Conservation (phyloP, 768 basidiomycete species). For the Termitomyces sp. region DNA sequence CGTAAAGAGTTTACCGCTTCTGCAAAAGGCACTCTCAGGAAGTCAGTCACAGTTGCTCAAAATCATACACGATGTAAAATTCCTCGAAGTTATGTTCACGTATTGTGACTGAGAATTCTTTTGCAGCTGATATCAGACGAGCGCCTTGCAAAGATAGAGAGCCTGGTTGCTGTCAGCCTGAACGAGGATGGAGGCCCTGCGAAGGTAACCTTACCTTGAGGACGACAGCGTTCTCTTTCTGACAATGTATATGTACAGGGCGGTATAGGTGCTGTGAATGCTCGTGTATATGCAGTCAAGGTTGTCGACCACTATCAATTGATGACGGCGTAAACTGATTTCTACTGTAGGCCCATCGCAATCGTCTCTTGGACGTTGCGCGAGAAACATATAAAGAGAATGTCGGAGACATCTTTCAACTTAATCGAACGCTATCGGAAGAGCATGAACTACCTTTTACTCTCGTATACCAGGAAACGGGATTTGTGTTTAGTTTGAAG, state of each 20-base stretch:
- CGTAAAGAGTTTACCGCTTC: slow-evolving; percentile 58
- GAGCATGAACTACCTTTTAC: slow-evolving; percentile 60
- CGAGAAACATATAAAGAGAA: slow-evolving; percentile 95
- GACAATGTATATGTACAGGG: slow-evolving; percentile 35
- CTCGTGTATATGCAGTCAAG: slow-evolving; percentile 86
- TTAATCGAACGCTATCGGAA: slow-evolving; percentile 55
- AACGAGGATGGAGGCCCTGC: slow-evolving; percentile 64
- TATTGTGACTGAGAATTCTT: not conserved
- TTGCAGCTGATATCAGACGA: slow-evolving; percentile 71
- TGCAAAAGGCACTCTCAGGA: slow-evolving; percentile 58
- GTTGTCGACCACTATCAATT: not conserved
- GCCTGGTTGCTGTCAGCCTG: slow-evolving; percentile 52
- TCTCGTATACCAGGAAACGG: slow-evolving; percentile 65
- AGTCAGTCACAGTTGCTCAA: slow-evolving; percentile 54
- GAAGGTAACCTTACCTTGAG: slow-evolving; percentile 39
- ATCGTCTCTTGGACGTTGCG: slow-evolving; percentile 87
- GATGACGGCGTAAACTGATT: not conserved
- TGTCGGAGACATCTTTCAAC: slow-evolving; percentile 76
- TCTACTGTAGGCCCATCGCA: slow-evolving; percentile 56
- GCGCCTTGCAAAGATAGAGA: slow-evolving; percentile 58
- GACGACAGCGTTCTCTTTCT: not conserved
- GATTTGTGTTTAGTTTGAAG: slow-evolving; percentile 70
- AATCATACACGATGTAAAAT: slow-evolving; percentile 53
- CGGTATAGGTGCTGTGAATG: slow-evolving; percentile 69
- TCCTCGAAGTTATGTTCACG: not conserved